phyloP scores from a whole-genome alignment of 176 grass and related monocot species.

The Pontederia paniculata region DNA sequence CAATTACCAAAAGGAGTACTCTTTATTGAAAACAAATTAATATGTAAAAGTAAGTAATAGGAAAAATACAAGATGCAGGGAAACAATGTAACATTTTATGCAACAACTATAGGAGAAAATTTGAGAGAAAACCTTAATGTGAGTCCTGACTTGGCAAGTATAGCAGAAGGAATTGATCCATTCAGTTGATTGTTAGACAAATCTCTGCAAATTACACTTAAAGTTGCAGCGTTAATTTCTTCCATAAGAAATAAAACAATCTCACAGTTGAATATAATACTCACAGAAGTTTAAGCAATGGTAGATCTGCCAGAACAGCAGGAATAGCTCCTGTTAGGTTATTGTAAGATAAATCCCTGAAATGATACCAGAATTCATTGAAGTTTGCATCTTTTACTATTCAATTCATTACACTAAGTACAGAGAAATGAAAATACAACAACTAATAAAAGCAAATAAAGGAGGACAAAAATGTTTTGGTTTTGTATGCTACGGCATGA shows the following conservation, averaged over 20 bases:
- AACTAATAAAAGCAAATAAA: too few species aligned
- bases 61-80: too few species aligned
- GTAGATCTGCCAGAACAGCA: constrained; percentile 24
- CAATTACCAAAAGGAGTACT: too few species aligned
- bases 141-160: constrained; percentile 19
- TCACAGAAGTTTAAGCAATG: constrained; percentile 39
- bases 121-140: constrained; percentile 29
- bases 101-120: too few species aligned
- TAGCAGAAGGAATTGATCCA: constrained; percentile 31
- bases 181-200: constrained; percentile 41
- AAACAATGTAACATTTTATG: too few species aligned
- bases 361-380: constrained; percentile 6
- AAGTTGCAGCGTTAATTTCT: neutral
- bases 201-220: constrained; percentile 32
- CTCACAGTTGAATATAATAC: neutral
- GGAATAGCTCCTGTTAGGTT: constrained; percentile 45
- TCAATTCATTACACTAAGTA: too few species aligned
- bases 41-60: too few species aligned
- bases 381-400: too few species aligned
- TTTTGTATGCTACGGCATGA: too few species aligned
- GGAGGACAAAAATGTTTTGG: too few species aligned
- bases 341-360: constrained; percentile 55
- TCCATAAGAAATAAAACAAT: neutral
- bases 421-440: too few species aligned
- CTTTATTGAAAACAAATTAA: too few species aligned